Base-by-base conservation (phyloP, 2,329 filamentous ascomycete genomes). In the Annulohypoxylon truncatum region DNA sequence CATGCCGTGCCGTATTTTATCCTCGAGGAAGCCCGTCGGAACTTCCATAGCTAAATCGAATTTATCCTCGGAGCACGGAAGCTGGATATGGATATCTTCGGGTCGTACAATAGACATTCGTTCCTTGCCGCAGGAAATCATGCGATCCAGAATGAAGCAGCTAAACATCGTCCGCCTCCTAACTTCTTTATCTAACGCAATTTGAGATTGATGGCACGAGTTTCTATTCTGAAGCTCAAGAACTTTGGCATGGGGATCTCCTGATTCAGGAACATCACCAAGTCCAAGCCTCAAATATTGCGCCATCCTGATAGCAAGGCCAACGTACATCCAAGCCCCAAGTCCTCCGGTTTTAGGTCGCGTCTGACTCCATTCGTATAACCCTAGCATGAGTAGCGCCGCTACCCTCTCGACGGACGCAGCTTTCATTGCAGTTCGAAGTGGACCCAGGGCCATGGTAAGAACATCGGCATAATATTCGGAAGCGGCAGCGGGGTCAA, bases 161-260 rank as follows among this genome's bases (percentile, higher is more conserved):
- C 90, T 92, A 81, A 90, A 93, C 81, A 92, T 91, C 0, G 90
- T 92, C 5, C 91, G 85, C 24, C 91, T 83, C 64, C 84, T 82
- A 10, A 90, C 85, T 75, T 93, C 91, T 61, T 87, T 87, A 33
- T 85, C 80, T 20, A 90, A 85, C 48, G 86, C 84, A 13, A 80
- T 10, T 31, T 77, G 69, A 24, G 75, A 73, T 51, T 72, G 67
- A 26, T 69, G 63, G 13, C 46, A 61, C 46, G 68, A 68, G 54
- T 18, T 69, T 68, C 64, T 68, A 15, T 63, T 59, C 31, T 71
- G 66, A 24, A 67, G 71, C 60, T 72, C 69, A 12, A 44, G 47
- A 10, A 60, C 10, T 55, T 65, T 67, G 35, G 62, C 28, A 12
- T 61, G 64, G 13, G 58, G 4, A 75, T 78, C 60, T 78, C 65